These are phyloP conservation scores for Populus deltoides DNA, from an alignment of 345 rosid species.

Conservation along the genomic window DNA sequence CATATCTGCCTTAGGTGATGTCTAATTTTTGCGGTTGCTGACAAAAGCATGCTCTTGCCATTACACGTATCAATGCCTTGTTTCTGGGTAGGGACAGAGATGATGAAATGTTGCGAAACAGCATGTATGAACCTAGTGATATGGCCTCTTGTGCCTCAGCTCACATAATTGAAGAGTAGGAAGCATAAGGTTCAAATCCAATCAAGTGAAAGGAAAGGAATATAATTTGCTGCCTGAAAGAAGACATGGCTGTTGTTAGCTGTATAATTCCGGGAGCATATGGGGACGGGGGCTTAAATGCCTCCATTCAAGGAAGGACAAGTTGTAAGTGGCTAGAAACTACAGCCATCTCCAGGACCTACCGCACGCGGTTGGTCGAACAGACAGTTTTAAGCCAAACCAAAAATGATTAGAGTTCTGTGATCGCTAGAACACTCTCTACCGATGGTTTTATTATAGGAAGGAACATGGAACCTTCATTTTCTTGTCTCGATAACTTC, in stretches of 20 bases:
- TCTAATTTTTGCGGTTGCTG: neutral
- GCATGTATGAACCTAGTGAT: too few species aligned
- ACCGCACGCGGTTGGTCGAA: neutral
- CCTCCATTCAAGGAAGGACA: neutral
- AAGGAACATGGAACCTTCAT: slow-evolving; percentile 14
- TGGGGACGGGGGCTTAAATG: neutral
- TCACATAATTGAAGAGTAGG: neutral
- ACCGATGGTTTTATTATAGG: neutral
- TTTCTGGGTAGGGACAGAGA: neutral
- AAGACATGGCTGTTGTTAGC: too few species aligned
- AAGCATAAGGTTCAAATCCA: neutral
- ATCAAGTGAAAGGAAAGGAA: neutral
- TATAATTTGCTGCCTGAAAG: neutral
- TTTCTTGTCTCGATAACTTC: neutral
- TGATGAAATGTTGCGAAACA: neutral
- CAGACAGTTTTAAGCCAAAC: neutral
- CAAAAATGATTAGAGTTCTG: neutral
- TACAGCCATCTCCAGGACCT: neutral
- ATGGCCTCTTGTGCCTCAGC: neutral
- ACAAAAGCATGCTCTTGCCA: neutral
- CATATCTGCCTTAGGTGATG: neutral
- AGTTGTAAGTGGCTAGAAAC: neutral
- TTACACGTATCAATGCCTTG: neutral
- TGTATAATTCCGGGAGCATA: neutral
- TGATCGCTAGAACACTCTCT: neutral